Base-by-base conservation (phyloP, 2,329 filamentous ascomycete species). In the Chlorencoelia australis region DNA sequence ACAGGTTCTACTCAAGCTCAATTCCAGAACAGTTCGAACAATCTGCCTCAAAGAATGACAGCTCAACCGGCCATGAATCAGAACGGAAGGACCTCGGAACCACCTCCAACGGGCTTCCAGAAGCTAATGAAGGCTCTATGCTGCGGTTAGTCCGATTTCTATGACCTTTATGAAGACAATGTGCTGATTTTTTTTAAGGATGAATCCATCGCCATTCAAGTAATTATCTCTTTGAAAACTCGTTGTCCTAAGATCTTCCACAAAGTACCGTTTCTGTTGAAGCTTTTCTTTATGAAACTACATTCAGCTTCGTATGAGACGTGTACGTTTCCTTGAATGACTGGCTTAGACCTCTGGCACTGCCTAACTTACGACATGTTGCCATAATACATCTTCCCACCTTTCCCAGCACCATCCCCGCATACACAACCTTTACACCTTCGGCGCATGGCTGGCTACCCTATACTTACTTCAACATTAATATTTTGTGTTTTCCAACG, bases 11-110 rank as follows among this genome's bases (percentile, higher is more conserved):
- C 86, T 47, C 85, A 93, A 63, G 89, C 89, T 49, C 89, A 95
- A 59, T 95, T 94, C 71, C 87, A 94, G 67, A 89, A 86, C 71
- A 94, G 86, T 66, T 84, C 82, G 56, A 84, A 86, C 60, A 91
- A 94, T 61, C 72, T 94, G 48, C 74, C 82, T 33, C 68, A 79
- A 49, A 68, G 71, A 46, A 71, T 73, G 56, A 73, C 71, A 43
- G 67, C 71, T 43, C 75, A 78, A 55, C 67, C 70, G 40, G 73
- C 69, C 41, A 67, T 76, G 65, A 71, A 67, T 43, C 64, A 63
- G 59, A 73, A 63, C 55, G 66, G 59, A 50, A 69, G 68, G 48
- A 69, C 68, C 29, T 66, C 71, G 51, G 81, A 91, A 58, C 70
- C 78, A 48, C 82, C 89, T 59, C 82, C 78, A 30, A 81, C 79